A percentile compares a stretch with the other conserved stretches of the same genome.
These are phyloP conservation scores for Chaetomiaceae sp. DNA, from an alignment of 2,329 filamentous ascomycete species.

Conservation along the genomic window DNA sequence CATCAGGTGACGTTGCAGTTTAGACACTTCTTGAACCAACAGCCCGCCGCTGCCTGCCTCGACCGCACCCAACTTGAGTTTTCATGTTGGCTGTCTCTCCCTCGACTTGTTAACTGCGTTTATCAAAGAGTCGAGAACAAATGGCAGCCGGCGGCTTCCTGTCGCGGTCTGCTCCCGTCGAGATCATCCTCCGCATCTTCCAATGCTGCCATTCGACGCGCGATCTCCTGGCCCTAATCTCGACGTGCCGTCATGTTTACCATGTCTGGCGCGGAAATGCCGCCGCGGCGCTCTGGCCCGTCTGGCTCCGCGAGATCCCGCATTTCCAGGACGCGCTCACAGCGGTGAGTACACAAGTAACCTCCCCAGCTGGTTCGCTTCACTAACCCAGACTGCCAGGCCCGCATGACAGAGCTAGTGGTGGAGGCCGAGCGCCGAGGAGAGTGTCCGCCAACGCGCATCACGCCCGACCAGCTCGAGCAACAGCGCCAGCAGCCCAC, in stretches of 20 bases:
- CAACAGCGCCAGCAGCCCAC: not conserved
- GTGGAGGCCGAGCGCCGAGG: slow-evolving; percentile 1
- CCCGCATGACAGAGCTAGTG: slow-evolving; percentile 8
- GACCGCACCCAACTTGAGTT: too few relatives aligned
- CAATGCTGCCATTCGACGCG: not conserved
- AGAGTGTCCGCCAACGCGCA: not conserved
- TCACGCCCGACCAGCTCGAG: not conserved
- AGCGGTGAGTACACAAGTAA: not conserved
- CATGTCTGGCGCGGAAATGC: not conserved
- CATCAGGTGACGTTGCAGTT: too few relatives aligned
- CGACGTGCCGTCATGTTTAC: not conserved
- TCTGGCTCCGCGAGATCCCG: slow-evolving; percentile 5
- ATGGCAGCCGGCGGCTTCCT: not conserved
- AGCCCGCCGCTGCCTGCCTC: too few relatives aligned
- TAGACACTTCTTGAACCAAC: too few relatives aligned
- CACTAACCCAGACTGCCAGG: slow-evolving; percentile 4
- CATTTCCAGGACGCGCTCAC: not conserved
- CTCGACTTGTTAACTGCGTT: too few relatives aligned
- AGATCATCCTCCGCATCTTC: not conserved
- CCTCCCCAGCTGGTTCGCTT: not conserved
- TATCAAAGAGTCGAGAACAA: not conserved
- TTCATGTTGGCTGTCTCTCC: too few relatives aligned
- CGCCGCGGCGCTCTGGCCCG: not conserved
- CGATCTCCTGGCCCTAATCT: not conserved
- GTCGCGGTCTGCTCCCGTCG: not conserved